phyloP scores from a whole-genome alignment of 208 protist species.

The Angomonas ambiguus region DNA sequence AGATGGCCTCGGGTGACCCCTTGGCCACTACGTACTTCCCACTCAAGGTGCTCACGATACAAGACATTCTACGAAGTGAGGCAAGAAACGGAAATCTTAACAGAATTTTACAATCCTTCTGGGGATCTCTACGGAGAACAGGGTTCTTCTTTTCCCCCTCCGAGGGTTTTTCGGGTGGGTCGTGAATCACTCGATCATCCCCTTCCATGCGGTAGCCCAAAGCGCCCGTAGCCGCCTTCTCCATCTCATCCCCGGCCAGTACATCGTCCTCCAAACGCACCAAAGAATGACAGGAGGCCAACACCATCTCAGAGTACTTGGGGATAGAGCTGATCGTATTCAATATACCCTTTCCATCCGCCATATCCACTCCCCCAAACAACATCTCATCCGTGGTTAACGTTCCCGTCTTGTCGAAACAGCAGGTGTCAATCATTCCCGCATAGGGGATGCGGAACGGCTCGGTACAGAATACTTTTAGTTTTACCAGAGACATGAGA shows the following conservation, averaged over 20 bases:
- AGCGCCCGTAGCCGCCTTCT: conserved; percentile 88
- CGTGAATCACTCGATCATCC: conserved; percentile 70
- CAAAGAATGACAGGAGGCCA: conserved; percentile 89
- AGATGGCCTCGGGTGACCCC: conserved; percentile 95
- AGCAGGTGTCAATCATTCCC: conserved; percentile 97
- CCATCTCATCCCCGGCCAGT: conserved; percentile 96
- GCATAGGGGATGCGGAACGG: conserved; percentile 99
- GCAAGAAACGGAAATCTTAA: conserved; percentile 94
- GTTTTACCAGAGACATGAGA: conserved; percentile 87
- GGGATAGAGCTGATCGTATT: conserved; percentile 78
- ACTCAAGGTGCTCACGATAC: conserved; percentile 58
- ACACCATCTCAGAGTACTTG: conserved; percentile 62
- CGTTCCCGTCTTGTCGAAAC: conserved; percentile 99
- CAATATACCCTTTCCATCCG: conserved; percentile 85
- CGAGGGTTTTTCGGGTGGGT: conserved; percentile 26
- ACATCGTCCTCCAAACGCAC: conserved; percentile 84
- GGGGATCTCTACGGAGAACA: conserved; percentile 4
- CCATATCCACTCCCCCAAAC: conserved; percentile 86
- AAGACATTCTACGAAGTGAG: conserved; percentile 95
- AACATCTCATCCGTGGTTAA: conserved; percentile 95
- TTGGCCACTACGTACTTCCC: conserved; percentile 88
- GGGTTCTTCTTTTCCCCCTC: conserved; percentile 9
- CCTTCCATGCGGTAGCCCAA: conserved; percentile 83
- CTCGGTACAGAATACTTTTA: conserved; percentile 95
- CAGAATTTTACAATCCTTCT: conserved; percentile 67